A percentile compares a stretch with the other conserved stretches of the same genome.
These are phyloP conservation scores for Monascus purpureus DNA, from an alignment of 495 filamentous ascomycete genomes.

Conservation along the genomic window DNA sequence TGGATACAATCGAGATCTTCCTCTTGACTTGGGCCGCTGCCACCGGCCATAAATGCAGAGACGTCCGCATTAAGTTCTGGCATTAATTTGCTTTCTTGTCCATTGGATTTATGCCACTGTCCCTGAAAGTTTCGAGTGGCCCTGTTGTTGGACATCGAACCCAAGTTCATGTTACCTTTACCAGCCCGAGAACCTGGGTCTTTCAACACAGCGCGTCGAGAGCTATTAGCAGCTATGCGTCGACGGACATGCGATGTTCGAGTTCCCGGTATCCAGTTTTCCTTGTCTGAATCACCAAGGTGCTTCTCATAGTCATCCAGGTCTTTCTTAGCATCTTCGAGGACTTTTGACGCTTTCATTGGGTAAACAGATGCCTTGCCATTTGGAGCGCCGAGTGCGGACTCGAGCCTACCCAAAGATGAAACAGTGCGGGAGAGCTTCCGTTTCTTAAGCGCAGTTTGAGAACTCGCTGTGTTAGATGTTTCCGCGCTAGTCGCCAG, in stretches of 20 bases:
- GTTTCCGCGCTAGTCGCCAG: conserved; percentile 30
- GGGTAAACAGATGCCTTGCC: conserved; percentile 4
- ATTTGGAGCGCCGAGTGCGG: conserved; percentile 9
- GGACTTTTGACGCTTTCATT: conserved; percentile 15
- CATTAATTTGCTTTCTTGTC: conserved; percentile 14
- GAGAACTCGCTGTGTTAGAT: conserved; percentile 27
- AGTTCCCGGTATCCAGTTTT: conserved; percentile 68
- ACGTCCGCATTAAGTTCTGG: conserved; percentile 41
- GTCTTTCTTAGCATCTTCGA: conserved; percentile 11
- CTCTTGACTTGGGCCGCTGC: conserved; percentile 44
- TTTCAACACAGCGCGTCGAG: conserved; percentile 29
- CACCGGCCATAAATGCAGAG: conserved; percentile 51
- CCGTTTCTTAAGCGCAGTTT: conserved; percentile 42
- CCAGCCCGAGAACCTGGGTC: conserved; percentile 26
- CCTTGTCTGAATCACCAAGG: conserved; percentile 74
- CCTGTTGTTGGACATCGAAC: conserved; percentile 16
- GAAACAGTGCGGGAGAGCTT: conserved; percentile 51
- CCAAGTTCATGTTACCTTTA: conserved; percentile 7
- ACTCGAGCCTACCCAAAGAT: conserved; percentile 55
- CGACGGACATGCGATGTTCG: conserved; percentile 25
- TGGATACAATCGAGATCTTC: conserved; percentile 70
- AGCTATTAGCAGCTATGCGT: conserved; percentile 17
- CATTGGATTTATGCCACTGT: conserved; percentile 5
- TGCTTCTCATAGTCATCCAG: conserved; percentile 26
- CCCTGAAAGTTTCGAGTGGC: conserved; percentile 21